Evolutionary conservation across 148 eudicot genomes (phyloP).

Genomic region (Persicaria maculosa): DNA sequence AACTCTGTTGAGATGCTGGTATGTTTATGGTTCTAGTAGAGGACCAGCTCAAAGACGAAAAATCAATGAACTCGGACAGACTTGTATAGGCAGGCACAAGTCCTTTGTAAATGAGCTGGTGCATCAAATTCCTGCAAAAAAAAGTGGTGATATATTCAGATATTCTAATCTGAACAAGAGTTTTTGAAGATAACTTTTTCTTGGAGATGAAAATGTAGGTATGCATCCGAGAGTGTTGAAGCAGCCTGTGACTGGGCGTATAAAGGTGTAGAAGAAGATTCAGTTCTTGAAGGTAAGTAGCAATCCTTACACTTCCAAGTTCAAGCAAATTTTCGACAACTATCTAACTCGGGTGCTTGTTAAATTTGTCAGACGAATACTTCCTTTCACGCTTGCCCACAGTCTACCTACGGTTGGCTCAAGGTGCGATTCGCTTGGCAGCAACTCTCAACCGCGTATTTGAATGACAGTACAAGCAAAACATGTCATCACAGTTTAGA

Average conservation of each 20-base stretch:
- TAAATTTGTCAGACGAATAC: slow-evolving; percentile 1
- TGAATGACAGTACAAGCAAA: not conserved
- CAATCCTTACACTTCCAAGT: not conserved
- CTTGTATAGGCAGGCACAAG: no score
- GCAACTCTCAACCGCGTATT: slow-evolving; percentile 9
- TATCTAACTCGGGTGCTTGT: not conserved
- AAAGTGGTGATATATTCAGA: no score
- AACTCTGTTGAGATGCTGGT: no score
- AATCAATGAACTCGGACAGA: no score
- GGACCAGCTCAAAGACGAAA: no score
- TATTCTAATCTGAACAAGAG: no score
- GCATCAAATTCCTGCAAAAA: no score
- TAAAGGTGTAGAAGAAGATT: slow-evolving; percentile 51
- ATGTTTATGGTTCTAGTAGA: no score
- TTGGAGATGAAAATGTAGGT: slow-evolving; percentile 29
- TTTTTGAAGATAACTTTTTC: no score
- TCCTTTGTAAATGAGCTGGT: no score
- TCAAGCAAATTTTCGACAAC: not conserved
- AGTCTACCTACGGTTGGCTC: slow-evolving; percentile 2
- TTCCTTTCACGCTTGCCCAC: slow-evolving; percentile 8
- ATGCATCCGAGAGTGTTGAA: slow-evolving; percentile 69
- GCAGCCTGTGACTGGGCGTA: slow-evolving; percentile 83
- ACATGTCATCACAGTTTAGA: not conserved
- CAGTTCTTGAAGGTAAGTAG: slow-evolving; percentile 48
- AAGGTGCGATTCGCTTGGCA: slow-evolving; percentile 5